Evolutionary conservation across 768 basidiomycete genomes (phyloP), one percentile per base, ranked within the genome.

Genomic region (Boletus sensibilis): DNA sequence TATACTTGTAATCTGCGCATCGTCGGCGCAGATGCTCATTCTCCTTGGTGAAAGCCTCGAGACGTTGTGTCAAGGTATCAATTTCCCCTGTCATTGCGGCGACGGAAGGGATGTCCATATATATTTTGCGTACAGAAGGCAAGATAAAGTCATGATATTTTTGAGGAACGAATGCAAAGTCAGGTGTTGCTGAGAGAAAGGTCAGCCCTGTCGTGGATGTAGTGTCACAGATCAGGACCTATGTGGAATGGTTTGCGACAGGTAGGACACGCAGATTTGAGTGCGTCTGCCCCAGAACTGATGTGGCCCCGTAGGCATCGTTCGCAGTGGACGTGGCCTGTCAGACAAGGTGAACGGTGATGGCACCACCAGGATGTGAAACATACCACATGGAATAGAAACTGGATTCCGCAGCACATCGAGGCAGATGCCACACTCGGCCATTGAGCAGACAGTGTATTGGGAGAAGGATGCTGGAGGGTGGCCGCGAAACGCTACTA

Each of bases 301-400:
- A 71, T 64, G 50, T 71, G 59, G 18, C 46, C 74, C n/a, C 76
- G 68, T 35, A 88, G 76, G 59, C 87, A 88, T 43, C 78, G 75
- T 52, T 78, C 75, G 68, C 87, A 88, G 66, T 86, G 87, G 39
- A 88, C 73, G 62, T 88, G 86, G 14, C 87, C 87, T 88, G 31
- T 29, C 34, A 42, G 20, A 34, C 33, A 40, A 20, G 27, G 40
- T 61, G 27, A 68, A 48, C 25, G 2, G 16, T 35, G 52, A 57
- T 25, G 51, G 40, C 25, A 56, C 25, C 3, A 29, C 29, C 42
- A 21, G 33, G 4, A 42, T 4, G 25, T 6, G 5, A 31, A 7
- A 53, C 82, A 52, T 62, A 88, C 87, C 86, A 67, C 87, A 88
- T 39, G 86, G 85, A 1, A 86, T 63, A 12, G 79, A 79, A 4